Percentiles rank a stretch among this genome's conserved stretches.
phyloP scores from a whole-genome alignment of 352 stramenopile species.

The Globisporangium splendens region DNA sequence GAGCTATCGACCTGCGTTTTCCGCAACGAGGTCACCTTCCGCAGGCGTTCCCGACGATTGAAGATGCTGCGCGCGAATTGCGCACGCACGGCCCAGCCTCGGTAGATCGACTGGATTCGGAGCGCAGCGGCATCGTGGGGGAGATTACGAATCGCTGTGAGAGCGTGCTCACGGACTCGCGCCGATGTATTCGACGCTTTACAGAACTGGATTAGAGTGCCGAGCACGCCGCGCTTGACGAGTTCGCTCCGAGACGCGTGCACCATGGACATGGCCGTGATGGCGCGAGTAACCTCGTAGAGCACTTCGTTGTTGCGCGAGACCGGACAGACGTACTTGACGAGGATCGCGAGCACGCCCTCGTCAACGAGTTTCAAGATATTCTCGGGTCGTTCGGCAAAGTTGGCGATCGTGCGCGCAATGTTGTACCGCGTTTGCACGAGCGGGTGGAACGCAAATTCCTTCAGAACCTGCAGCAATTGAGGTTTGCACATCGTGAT shows the following conservation, averaged over 20 bases:
- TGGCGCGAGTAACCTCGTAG: conserved; percentile 49
- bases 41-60: conserved; percentile 20
- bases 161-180: conserved; percentile 37
- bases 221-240: conserved; percentile 56
- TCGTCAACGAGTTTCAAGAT: conserved; percentile 69
- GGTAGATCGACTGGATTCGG: conserved; percentile 69
- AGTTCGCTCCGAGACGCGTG: conserved; percentile 54
- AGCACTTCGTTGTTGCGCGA: conserved; percentile 51
- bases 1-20: conserved; percentile 24
- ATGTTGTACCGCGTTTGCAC: conserved; percentile 55
- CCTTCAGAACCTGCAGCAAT: conserved; percentile 50
- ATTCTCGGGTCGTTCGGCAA: conserved; percentile 67
- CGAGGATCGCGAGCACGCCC: conserved; percentile 54
- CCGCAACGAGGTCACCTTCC: conserved; percentile 27
- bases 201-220: conserved; percentile 51
- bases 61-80: conserved; percentile 27
- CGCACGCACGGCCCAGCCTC: conserved; percentile 52
- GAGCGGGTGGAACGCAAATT: conserved; percentile 66
- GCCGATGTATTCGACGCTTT: conserved; percentile 36
- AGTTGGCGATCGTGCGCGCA: conserved; percentile 74
- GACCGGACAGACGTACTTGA: conserved; percentile 64
- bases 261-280: conserved; percentile 59
- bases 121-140: conserved; percentile 67
- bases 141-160: conserved; percentile 54
- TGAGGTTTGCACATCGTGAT: conserved; percentile 66